These are phyloP conservation scores for Pythium rhizo-oryzae DNA, from an alignment of 352 stramenopile species.

Conservation along the genomic window DNA sequence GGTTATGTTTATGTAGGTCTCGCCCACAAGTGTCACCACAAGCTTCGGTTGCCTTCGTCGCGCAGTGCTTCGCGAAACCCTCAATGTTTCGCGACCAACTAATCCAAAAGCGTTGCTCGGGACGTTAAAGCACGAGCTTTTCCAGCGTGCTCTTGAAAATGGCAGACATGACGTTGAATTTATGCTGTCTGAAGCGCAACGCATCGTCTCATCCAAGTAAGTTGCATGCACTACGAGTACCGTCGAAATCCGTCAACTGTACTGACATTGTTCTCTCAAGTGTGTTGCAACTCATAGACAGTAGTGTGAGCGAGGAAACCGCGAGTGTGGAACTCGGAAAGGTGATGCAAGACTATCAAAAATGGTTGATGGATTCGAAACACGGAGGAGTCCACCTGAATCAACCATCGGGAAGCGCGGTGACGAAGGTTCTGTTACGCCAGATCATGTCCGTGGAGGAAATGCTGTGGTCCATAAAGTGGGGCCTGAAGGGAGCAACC, in stretches of 20 bases:
- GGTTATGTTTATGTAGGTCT: constrained; percentile 48
- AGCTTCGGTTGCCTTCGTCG: constrained; percentile 74
- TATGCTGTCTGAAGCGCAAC: constrained; percentile 45
- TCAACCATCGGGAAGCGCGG: constrained; percentile 26
- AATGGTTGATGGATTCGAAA: constrained; percentile 46
- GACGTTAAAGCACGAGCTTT: constrained; percentile 86
- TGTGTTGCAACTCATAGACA: constrained; percentile 71
- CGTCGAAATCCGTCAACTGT: not conserved
- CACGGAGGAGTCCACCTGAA: constrained; percentile 41
- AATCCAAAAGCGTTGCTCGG: constrained; percentile 67
- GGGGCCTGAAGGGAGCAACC: constrained; percentile 78
- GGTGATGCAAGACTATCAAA: constrained; percentile 56
- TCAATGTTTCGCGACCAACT: constrained; percentile 61
- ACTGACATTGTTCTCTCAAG: constrained; percentile 33
- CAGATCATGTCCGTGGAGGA: constrained; percentile 77
- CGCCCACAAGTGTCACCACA: constrained; percentile 77
- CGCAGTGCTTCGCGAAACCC: constrained; percentile 66
- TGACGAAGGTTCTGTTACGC: constrained; percentile 38
- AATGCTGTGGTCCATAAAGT: constrained; percentile 87
- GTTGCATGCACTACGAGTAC: constrained; percentile 28
- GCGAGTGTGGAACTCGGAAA: constrained; percentile 57
- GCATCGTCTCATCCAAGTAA: constrained; percentile 73
- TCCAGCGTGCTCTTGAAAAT: constrained; percentile 58
- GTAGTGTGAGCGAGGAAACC: constrained; percentile 57
- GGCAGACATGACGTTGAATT: constrained; percentile 33